Evolutionary conservation across 768 basidiomycete genomes (phyloP).

Genomic region (Suillus occidentalis): DNA sequence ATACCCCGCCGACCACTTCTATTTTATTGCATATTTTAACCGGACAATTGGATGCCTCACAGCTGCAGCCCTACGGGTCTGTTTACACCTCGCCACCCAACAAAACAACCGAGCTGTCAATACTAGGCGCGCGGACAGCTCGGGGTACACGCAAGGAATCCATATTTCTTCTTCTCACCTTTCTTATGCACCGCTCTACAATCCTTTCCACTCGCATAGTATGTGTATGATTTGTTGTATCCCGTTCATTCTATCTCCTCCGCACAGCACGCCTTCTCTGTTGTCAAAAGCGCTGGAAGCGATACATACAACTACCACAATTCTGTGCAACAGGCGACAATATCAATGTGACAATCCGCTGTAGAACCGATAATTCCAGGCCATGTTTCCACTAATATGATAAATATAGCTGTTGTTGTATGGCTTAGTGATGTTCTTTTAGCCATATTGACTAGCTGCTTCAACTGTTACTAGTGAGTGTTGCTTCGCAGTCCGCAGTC

Average conservation of each 20-base stretch:
- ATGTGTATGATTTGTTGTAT: conserved; percentile 8
- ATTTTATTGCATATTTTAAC: conserved; percentile 24
- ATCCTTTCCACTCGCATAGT: conserved; percentile 21
- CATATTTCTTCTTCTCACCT: neutral
- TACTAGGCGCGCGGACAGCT: conserved; percentile 16
- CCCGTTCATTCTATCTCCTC: neutral
- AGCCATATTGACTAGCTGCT: conserved; percentile 42
- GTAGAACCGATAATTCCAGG: conserved; percentile 66
- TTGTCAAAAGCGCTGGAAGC: conserved; percentile 41
- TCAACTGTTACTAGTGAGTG: conserved; percentile 19
- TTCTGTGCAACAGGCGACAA: conserved; percentile 51
- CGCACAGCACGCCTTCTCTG: conserved; percentile 39
- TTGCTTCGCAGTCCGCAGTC: neutral
- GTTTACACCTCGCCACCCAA: conserved; percentile 16
- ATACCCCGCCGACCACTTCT: conserved; percentile 17
- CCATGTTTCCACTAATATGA: conserved; percentile 48
- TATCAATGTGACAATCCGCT: conserved; percentile 49
- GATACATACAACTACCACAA: conserved; percentile 40
- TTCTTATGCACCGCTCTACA: conserved; percentile 9
- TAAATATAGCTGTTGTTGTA: neutral
- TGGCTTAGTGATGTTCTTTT: neutral
- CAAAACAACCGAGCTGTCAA: conserved; percentile 13
- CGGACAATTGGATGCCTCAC: conserved; percentile 8
- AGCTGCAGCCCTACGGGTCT: conserved; percentile 15
- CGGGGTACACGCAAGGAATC: conserved; percentile 31